These are phyloP conservation scores for Lotus japonicus DNA, from an alignment of 306 rosid genomes.

Conservation along the genomic window DNA sequence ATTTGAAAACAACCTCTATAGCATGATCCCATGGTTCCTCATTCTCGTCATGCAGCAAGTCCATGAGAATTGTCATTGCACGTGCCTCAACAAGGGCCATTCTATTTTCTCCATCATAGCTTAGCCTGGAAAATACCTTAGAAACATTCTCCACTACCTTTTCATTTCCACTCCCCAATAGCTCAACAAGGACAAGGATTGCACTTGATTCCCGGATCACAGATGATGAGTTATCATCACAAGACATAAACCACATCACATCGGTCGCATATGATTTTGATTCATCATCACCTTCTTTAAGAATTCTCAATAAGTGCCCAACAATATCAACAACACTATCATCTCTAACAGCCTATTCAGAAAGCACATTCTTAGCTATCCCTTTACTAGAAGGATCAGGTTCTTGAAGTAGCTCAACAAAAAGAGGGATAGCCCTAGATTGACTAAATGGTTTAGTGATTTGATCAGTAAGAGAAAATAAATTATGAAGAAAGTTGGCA, in stretches of 20 bases:
- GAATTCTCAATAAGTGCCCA: slow-evolving; percentile 30
- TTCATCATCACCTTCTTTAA: slow-evolving; percentile 39
- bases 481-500: slow-evolving; percentile 37
- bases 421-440: slow-evolving; percentile 42
- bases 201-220: slow-evolving; percentile 32
- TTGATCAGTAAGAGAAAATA: slow-evolving; percentile 29
- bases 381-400: slow-evolving; percentile 36
- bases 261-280: slow-evolving; percentile 40
- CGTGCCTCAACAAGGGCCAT: slow-evolving; percentile 40
- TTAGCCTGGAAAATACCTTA: slow-evolving; percentile 34
- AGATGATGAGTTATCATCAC: slow-evolving; percentile 25
- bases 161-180: slow-evolving; percentile 21
- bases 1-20: slow-evolving; percentile 39
- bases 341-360: slow-evolving; percentile 37
- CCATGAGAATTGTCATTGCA: slow-evolving; percentile 37
- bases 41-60: slow-evolving; percentile 26
- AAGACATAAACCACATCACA: slow-evolving; percentile 52
- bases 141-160: slow-evolving; percentile 33
- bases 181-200: slow-evolving; percentile 39
- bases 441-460: slow-evolving; percentile 31
- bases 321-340: slow-evolving; percentile 31
- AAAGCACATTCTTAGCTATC: slow-evolving; percentile 41
- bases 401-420: slow-evolving; percentile 48
- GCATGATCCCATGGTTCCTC: slow-evolving; percentile 41
- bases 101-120: slow-evolving; percentile 30